Base-by-base conservation (phyloP, 768 basidiomycete genomes). In the Russula virescens region DNA sequence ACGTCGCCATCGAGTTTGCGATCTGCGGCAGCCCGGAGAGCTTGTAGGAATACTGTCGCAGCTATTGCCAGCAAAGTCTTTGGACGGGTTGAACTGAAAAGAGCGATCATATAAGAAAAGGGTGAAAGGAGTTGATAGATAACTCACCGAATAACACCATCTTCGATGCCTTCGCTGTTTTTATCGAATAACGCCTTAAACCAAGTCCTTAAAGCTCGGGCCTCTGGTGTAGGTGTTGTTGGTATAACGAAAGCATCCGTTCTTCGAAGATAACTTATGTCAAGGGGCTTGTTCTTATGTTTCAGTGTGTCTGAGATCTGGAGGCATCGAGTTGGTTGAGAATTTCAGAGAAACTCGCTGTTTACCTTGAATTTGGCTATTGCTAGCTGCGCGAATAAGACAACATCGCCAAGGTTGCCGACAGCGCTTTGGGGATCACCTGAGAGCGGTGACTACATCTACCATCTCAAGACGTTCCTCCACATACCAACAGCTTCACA, bases 371-470 rank as follows among this genome's bases (percentile, higher is more conserved):
- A 91, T 56, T 84, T 82, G n/a, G 79, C 78, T 38, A 87, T 72
- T 19, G 81, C 78, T 65, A 81, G 80, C 71, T 92, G 89, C 8
- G 83, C 73, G 68, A 92, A 90, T 42, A 92, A 69, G 18, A 91
- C 86, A n/a, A 92, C 80, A 65, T 90, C 82, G 3, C 91, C 91
- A 2, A 91, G 75, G 71, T 89, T 86, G 62, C 81, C 84, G 43
- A 91, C 81, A 5, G 90, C 90, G 19, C 86, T 88, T 72, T 91
- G 91, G 19, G 91, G 91, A 72, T 92, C 90, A 51, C 90, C 90
- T 92, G 64, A 59, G 16, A 49, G 13, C 43, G 19, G 28, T 47
- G 42, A 40, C 26, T 43, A 43, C n/a, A 35, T 7, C 38, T 1
- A 21, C 19, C 38, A 26, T n/a, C 25, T 25, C n/a, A 16, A 52